Conservation (phyloP, 2,329 filamentous ascomycete genomes). For the Colletotrichum gigasporum region DNA sequence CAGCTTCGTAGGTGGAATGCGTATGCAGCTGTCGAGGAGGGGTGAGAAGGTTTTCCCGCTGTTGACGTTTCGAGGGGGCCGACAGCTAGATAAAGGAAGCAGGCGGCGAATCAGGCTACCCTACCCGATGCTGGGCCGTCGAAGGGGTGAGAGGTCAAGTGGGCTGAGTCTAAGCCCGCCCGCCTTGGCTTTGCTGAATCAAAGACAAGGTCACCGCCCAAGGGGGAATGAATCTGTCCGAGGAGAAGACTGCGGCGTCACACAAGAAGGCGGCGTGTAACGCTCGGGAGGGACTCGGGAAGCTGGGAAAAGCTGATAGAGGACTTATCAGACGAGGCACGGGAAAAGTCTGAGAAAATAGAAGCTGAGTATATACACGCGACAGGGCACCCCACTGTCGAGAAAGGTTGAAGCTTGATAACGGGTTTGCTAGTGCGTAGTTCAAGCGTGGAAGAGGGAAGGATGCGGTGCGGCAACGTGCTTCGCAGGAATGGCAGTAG, state of each 20-base stretch:
- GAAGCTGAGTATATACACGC: not conserved
- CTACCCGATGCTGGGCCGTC: not conserved
- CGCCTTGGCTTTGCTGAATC: slow-evolving; percentile 23
- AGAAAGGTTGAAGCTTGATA: slow-evolving; percentile 4
- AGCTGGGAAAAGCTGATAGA: not conserved
- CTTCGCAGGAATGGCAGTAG: slow-evolving; percentile 4
- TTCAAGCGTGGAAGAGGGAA: not conserved
- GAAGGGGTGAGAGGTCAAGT: slow-evolving; percentile 21
- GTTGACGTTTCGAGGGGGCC: not conserved
- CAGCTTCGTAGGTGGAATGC: not conserved
- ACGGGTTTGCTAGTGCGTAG: not conserved
- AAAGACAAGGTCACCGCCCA: slow-evolving; percentile 16
- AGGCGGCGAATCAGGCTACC: slow-evolving; percentile 6
- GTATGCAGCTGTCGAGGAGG: not conserved
- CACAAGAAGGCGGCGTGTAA: not conserved
- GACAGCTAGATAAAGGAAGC: not conserved
- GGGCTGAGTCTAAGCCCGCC: slow-evolving; percentile 24
- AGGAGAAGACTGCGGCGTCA: not conserved
- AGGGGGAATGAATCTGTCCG: not conserved
- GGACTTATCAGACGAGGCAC: slow-evolving; percentile 8
- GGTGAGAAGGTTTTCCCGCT: not conserved
- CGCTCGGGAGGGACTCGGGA: not conserved
- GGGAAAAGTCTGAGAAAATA: not conserved
- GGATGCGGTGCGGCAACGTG: not conserved
- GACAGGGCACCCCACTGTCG: not conserved